phyloP scores from a whole-genome alignment of 257 asterid species.

The Striga asiatica region DNA sequence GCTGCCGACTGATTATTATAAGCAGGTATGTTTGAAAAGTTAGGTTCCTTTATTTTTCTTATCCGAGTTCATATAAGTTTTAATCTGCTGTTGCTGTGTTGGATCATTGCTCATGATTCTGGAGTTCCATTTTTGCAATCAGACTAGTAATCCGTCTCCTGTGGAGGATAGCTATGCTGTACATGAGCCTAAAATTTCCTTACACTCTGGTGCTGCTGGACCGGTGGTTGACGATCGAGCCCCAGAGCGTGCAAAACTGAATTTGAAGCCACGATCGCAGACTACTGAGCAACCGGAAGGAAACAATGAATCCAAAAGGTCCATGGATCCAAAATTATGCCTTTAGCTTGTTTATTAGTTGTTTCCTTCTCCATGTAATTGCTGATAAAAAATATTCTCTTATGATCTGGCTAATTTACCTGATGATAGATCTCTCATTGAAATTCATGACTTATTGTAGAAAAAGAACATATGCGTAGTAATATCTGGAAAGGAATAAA shows the following conservation, averaged over 20 bases:
- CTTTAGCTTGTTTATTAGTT: not conserved
- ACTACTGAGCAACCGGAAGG: constrained; percentile 41
- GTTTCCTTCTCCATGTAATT: not conserved
- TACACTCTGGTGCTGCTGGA: constrained; percentile 27
- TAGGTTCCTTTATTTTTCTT: not conserved
- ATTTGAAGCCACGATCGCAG: constrained; percentile 61
- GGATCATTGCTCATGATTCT: constrained; percentile 1
- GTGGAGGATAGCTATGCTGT: constrained; percentile 26
- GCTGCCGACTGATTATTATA: constrained; percentile 26
- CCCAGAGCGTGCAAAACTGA: constrained; percentile 58
- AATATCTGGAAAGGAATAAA: not conserved
- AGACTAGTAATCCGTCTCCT: constrained; percentile 25
- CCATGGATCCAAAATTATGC: not conserved
- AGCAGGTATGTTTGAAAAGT: constrained; percentile 37
- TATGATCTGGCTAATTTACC: not conserved
- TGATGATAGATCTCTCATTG: not conserved
- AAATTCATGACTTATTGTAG: not conserved
- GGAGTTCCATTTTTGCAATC: constrained; percentile 35
- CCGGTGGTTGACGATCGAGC: constrained; percentile 26
- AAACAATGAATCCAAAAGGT: constrained; percentile 52
- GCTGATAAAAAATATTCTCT: not conserved
- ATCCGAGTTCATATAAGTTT: not conserved
- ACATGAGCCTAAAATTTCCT: constrained; percentile 25
- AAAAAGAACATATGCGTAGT: not conserved
- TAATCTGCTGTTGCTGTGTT: not conserved